phyloP scores from a whole-genome alignment of 164 flowering plant species.

The Chimonanthus salicifolius region DNA sequence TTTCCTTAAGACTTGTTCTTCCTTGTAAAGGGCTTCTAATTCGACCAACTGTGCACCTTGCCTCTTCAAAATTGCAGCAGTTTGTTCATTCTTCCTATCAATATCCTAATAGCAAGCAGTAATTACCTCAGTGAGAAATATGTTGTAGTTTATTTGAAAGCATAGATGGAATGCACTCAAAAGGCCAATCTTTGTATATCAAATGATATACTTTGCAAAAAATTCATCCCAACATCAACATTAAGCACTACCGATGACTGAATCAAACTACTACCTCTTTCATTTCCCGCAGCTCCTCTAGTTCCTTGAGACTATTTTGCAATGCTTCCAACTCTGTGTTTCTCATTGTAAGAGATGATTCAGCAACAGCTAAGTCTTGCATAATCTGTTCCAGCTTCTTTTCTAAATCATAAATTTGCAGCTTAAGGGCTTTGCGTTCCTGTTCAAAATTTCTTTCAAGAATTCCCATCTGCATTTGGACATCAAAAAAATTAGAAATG shows the following conservation, averaged over 20 bases:
- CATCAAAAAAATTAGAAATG: neutral
- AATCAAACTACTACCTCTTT: slow-evolving; percentile 59
- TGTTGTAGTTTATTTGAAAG: neutral
- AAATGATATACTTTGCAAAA: neutral
- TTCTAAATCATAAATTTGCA: slow-evolving; percentile 58
- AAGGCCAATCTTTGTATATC: neutral
- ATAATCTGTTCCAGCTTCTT: slow-evolving; percentile 44
- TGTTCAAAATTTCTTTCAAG: slow-evolving; percentile 52
- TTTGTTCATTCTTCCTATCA: slow-evolving; percentile 95
- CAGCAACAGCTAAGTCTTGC: slow-evolving; percentile 42
- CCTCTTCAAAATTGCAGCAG: slow-evolving; percentile 91
- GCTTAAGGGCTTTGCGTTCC: slow-evolving; percentile 48
- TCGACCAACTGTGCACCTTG: slow-evolving; percentile 90
- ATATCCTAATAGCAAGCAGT: slow-evolving; percentile 54
- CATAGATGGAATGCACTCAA: neutral
- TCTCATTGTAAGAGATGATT: slow-evolving; percentile 46
- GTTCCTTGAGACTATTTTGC: slow-evolving; percentile 67
- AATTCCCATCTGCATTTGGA: slow-evolving; percentile 39
- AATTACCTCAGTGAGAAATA: neutral
- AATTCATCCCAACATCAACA: neutral
- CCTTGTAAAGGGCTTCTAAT: slow-evolving; percentile 76
- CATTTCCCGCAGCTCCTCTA: slow-evolving; percentile 92
- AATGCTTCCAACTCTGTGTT: slow-evolving; percentile 45
- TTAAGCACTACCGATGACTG: neutral
- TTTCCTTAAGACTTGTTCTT: slow-evolving; percentile 87